These are phyloP conservation scores for Yamadazyma taylorii DNA, from an alignment of 1,139 yeast species.

Conservation along the genomic window DNA sequence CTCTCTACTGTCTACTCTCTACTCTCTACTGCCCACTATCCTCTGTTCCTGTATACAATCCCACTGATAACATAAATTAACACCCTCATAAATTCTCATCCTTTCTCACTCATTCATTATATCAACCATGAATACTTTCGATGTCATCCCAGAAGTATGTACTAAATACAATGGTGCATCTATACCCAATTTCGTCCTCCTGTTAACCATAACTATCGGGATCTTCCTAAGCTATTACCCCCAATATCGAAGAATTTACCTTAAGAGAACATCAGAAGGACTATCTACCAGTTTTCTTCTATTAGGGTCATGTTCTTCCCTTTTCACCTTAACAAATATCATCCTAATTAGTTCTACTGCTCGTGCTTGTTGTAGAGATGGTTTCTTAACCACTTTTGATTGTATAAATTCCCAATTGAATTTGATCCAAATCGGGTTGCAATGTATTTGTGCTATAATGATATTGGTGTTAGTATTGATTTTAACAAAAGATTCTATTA, in stretches of 20 bases:
- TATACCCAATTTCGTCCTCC: constrained; percentile 45
- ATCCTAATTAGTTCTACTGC: constrained; percentile 59
- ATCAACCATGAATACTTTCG: neutral
- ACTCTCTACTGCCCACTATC: too few species aligned
- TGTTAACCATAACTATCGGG: constrained; percentile 59
- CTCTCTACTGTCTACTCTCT: too few species aligned
- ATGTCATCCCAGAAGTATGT: constrained; percentile 27
- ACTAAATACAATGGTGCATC: constrained; percentile 48
- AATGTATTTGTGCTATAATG: constrained; percentile 62
- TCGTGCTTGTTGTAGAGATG: constrained; percentile 49
- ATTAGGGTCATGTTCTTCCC: constrained; percentile 71
- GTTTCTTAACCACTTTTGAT: constrained; percentile 48
- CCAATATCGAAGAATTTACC: constrained; percentile 63
- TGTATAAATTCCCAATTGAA: constrained; percentile 73
- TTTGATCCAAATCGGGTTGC: constrained; percentile 67
- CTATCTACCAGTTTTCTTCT: constrained; percentile 71
- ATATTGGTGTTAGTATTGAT: constrained; percentile 57
- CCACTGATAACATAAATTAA: too few species aligned
- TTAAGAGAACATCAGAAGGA: constrained; percentile 72
- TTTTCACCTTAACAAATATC: constrained; percentile 69
- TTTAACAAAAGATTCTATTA: constrained; percentile 44
- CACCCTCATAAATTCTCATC: too few species aligned
- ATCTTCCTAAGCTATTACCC: constrained; percentile 76
- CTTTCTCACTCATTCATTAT: too few species aligned
- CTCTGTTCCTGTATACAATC: too few species aligned